A percentile compares a stretch with the other conserved stretches of the same genome.
Conservation (phyloP, 1,139 yeast species). For the Yamadazyma friedrichii region DNA sequence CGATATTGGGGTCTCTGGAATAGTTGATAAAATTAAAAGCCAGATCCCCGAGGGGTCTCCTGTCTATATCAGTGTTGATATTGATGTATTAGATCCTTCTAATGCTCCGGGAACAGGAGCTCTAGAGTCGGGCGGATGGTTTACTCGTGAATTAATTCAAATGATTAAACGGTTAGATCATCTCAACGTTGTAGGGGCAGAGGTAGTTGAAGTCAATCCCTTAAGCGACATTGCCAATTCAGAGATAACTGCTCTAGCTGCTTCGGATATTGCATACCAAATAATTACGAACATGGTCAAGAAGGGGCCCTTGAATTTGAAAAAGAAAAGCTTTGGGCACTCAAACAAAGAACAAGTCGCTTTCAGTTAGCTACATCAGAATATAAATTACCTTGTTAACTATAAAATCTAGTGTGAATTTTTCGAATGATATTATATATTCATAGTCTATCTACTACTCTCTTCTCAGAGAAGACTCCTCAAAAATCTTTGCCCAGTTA, state of each 20-base stretch:
- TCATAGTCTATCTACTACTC: no score
- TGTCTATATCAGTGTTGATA: conserved; percentile 70
- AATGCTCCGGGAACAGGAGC: conserved; percentile 84
- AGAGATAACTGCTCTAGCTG: conserved; percentile 72
- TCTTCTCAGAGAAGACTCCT: no score
- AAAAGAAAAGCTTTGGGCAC: no score
- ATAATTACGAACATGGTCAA: conserved; percentile 75
- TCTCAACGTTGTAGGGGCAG: conserved; percentile 71
- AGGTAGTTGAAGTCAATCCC: conserved; percentile 76
- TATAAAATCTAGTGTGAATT: no score
- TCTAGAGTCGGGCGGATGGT: conserved; percentile 78
- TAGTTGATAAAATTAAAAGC: conserved; percentile 48
- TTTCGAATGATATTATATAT: no score
- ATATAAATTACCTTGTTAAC: no score
- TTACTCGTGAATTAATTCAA: conserved; percentile 68
- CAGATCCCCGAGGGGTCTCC: conserved; percentile 57
- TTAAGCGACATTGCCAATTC: conserved; percentile 56
- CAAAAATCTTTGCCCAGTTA: no score
- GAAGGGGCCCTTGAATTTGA: conserved; percentile 5
- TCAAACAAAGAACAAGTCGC: no score
- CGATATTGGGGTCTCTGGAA: conserved; percentile 55
- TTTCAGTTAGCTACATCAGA: no score
- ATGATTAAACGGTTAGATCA: conserved; percentile 57
- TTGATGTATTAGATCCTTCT: conserved; percentile 80
- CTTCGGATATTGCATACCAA: conserved; percentile 73